Conservation (phyloP, 495 filamentous ascomycete species). For the Xylaria longipes region DNA sequence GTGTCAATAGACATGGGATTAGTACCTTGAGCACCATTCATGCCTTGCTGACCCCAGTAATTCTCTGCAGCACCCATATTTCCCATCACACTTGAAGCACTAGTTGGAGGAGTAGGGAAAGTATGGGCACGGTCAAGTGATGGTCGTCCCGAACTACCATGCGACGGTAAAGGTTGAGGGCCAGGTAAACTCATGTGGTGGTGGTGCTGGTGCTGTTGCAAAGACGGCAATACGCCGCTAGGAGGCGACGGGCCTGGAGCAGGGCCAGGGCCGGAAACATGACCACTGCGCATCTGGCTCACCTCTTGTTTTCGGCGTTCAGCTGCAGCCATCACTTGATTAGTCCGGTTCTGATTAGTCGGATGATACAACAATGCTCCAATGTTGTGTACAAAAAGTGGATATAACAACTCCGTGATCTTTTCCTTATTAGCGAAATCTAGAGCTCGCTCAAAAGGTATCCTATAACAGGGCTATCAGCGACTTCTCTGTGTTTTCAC, state of each 20-base stretch:
- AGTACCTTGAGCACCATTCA: slow-evolving; percentile 68
- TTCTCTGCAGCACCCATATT: slow-evolving; percentile 73
- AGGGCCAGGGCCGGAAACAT: slow-evolving; percentile 46
- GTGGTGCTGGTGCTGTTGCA: slow-evolving; percentile 72
- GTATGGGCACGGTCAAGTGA: slow-evolving; percentile 82
- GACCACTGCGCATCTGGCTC: slow-evolving; percentile 55
- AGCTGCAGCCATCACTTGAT: slow-evolving; percentile 85
- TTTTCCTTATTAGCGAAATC: slow-evolving; percentile 99
- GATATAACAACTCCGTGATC: slow-evolving; percentile 94
- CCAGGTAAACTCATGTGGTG: slow-evolving; percentile 80
- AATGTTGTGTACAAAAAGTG: slow-evolving; percentile 97
- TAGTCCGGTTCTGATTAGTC: slow-evolving; percentile 81
- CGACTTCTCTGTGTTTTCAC: slow-evolving; percentile 3
- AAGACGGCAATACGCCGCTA: slow-evolving; percentile 62
- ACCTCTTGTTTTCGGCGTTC: slow-evolving; percentile 73
- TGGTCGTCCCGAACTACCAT: slow-evolving; percentile 70
- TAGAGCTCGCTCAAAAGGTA: slow-evolving; percentile 93
- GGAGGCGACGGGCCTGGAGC: slow-evolving; percentile 46
- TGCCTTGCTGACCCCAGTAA: slow-evolving; percentile 74
- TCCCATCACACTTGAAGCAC: slow-evolving; percentile 86
- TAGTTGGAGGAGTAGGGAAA: slow-evolving; percentile 93
- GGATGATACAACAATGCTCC: slow-evolving; percentile 93
- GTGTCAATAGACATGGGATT: slow-evolving; percentile 89
- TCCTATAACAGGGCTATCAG: slow-evolving; percentile 63
- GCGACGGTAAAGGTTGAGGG: slow-evolving; percentile 73